Base-by-base conservation (phyloP, 257 asterid genomes). In the Nicotiana knightiana region DNA sequence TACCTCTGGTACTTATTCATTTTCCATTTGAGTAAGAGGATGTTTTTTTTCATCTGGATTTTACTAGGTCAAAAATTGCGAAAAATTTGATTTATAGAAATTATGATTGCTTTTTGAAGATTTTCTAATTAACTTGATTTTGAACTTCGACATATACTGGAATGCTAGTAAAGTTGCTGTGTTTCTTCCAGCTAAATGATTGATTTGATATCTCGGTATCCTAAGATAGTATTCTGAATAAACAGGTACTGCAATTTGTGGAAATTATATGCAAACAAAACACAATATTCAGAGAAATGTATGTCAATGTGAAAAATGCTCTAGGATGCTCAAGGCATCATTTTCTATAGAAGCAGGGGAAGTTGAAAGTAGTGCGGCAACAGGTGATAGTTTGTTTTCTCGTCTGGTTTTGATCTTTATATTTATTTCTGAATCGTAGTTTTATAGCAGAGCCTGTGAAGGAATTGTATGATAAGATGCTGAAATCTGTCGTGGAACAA, bases 381-480 rank as follows among this genome's bases (percentile, higher is more conserved):
- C 92, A 86, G 98, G 97, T 92, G 81, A 82, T 54, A 86, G 37
- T 82, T 43, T 53, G 6, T 39, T 26, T 58, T 77, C 54, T 80
- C 11, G 53, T 9, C 5, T 18, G 53, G 15, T 51, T 76, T 85
- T 39, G 57, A 48, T 43, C 55, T 75, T 73, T 54, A 11, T 24
- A 53, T 66, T 17, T 67, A 1, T 51, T 77, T 83, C 75, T 81
- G 35, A 71, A 61, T 26, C 63, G 78, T 83, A 79, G 82, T 85
- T 85, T 85, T 57, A 89, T 84, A 86, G 90, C 93, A 87, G 99
- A 85, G 84, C 86, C 94, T 39, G 97, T 86, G 79, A 92, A 89
- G 88, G 96, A 88, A 81, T 83, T 93, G 63, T 89, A 91, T 66
- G 97, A 91, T 71, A 93, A 93, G 87, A 86, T 96, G 68, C 83